Evolutionary conservation across 208 protist species (phyloP).

Genomic region (Acanthamoeba royreba): DNA sequence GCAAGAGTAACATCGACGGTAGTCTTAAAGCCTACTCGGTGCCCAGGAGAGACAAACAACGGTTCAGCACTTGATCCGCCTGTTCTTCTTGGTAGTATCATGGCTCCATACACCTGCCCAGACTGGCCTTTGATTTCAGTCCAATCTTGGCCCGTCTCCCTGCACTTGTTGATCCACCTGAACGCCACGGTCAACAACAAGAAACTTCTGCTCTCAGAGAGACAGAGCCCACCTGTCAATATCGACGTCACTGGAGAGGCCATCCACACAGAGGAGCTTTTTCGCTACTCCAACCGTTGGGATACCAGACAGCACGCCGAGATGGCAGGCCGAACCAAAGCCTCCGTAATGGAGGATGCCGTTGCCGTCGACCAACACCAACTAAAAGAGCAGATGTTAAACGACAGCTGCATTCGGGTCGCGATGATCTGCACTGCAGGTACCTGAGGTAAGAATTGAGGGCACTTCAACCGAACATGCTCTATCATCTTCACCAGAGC

Average conservation of each 20-base stretch:
- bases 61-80: not conserved
- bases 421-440: not conserved
- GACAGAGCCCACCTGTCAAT: not conserved
- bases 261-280: slow-evolving; percentile 86
- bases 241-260: slow-evolving; percentile 59
- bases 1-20: not conserved
- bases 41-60: not conserved
- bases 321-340: slow-evolving; percentile 91
- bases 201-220: too few relatives aligned
- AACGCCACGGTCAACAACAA: not conserved
- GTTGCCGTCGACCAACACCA: slow-evolving; percentile 94
- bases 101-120: not conserved
- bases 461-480: slow-evolving; percentile 15
- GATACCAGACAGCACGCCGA: slow-evolving; percentile 87
- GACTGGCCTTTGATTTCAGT: not conserved
- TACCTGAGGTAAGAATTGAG: slow-evolving; percentile 75
- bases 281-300: slow-evolving; percentile 87
- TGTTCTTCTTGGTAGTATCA: not conserved
- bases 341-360: slow-evolving; percentile 89
- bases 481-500: slow-evolving; percentile 66
- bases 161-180: not conserved
- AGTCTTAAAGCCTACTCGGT: not conserved
- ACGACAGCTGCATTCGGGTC: not conserved
- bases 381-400: not conserved
- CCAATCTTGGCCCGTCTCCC: not conserved